These are phyloP conservation scores for Eucalyptus tenuipes DNA, from an alignment of 345 rosid species.

Conservation along the genomic window DNA sequence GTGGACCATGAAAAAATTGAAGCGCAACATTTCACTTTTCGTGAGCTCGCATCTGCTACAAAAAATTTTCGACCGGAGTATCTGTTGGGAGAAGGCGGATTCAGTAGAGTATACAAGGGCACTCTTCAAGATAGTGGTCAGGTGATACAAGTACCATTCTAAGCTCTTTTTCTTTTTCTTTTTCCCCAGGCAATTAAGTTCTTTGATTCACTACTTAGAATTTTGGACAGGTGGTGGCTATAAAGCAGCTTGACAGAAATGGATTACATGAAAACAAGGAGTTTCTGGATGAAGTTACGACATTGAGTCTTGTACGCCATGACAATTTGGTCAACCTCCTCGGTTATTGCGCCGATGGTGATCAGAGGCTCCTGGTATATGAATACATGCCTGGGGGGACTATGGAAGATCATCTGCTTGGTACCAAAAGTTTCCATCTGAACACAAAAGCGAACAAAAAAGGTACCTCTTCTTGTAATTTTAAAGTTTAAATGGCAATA, in stretches of 20 bases:
- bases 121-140: conserved; percentile 42
- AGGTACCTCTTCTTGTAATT: neutral
- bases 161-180: neutral
- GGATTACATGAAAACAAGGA: conserved; percentile 47
- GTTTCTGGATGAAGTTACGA: conserved; percentile 38
- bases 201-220: neutral
- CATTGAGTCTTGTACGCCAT: conserved; percentile 35
- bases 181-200: neutral
- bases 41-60: conserved; percentile 69
- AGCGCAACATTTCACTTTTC: conserved; percentile 30
- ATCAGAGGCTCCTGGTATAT: conserved; percentile 54
- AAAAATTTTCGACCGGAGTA: conserved; percentile 64
- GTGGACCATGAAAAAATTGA: neutral
- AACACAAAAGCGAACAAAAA: neutral
- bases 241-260: conserved; percentile 64
- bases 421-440: conserved; percentile 5
- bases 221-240: conserved; percentile 35
- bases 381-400: conserved; percentile 44
- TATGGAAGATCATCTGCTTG: conserved; percentile 39
- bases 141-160: conserved; percentile 14
- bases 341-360: conserved; percentile 82
- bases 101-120: conserved; percentile 69
- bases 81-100: conserved; percentile 73
- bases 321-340: conserved; percentile 42
- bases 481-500: neutral